Evolutionary conservation across 1,284 basidiomycete genomes (phyloP).

Genomic region (Laetiporus sulphureus): DNA sequence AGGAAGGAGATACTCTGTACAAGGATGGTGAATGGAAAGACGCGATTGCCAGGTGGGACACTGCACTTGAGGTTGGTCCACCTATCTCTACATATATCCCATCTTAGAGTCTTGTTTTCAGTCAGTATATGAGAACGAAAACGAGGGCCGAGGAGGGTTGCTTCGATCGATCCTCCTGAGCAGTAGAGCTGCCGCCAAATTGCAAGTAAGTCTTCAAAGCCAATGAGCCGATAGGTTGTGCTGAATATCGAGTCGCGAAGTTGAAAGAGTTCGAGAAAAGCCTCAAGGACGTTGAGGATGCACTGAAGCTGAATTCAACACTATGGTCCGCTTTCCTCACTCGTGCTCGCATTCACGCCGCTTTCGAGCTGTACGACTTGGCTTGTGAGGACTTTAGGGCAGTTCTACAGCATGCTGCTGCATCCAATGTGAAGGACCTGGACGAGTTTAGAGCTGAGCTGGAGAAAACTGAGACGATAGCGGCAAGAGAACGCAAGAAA

Average conservation of each 20-base stretch:
- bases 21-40: constrained; percentile 1
- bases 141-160: constrained; percentile 12
- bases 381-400: constrained; percentile 11
- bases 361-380: constrained; percentile 12
- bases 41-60: constrained; percentile 8
- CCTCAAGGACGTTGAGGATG: constrained; percentile 9
- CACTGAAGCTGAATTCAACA: constrained; percentile 6
- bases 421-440: too few species aligned
- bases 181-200: constrained; percentile 6
- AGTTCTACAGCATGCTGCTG: constrained; percentile 12
- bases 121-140: constrained; percentile 6
- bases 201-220: constrained; percentile 8
- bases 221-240: too few species aligned
- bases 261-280: constrained; percentile 6
- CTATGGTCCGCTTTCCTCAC: constrained; percentile 6
- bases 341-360: constrained; percentile 11
- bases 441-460: constrained; percentile 28
- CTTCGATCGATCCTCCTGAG: constrained; percentile 11
- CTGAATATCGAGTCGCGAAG: constrained; percentile 1
- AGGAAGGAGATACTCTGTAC: constrained; percentile 9
- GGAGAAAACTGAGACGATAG: constrained; percentile 34
- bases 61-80: constrained; percentile 10
- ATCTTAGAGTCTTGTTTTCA: too few species aligned
- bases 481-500: constrained; percentile 24
- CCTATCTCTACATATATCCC: neutral